These are phyloP conservation scores for Cyberlindnera maclurae DNA, from an alignment of 805 yeast genomes.

Conservation along the genomic window DNA sequence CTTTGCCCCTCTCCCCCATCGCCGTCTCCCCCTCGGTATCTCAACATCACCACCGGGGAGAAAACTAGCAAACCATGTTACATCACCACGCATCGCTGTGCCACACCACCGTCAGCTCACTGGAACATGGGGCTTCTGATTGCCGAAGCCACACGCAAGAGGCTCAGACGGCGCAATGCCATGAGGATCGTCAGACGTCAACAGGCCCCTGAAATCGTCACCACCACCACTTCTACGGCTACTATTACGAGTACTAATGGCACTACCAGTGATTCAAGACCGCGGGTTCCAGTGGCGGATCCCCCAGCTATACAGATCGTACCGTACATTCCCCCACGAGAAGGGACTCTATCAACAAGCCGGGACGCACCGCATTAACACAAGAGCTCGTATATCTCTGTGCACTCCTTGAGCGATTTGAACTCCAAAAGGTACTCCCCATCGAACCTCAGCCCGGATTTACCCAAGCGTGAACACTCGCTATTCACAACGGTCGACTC, in stretches of 20 bases:
- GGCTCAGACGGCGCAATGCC: slow-evolving; percentile 1
- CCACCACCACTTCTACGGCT: no score
- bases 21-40: no score
- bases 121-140: slow-evolving; percentile 1
- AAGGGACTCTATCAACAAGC: no score
- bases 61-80: no score
- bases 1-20: no score
- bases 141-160: not conserved
- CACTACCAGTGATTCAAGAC: not conserved
- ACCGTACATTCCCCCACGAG: no score
- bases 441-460: slow-evolving; percentile 19
- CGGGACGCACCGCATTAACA: no score
- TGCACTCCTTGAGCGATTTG: slow-evolving; percentile 15
- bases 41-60: no score
- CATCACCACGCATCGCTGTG: no score
- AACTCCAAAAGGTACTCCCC: slow-evolving; percentile 20
- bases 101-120: no score
- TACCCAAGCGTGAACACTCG: slow-evolving; percentile 17
- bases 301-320: not conserved
- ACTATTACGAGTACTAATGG: no score
- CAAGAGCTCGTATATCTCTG: slow-evolving; percentile 17
- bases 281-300: not conserved
- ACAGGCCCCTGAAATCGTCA: no score
- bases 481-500: slow-evolving; percentile 13
- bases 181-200: not conserved